phyloP scores from a whole-genome alignment of 1,284 basidiomycete genomes.

The Apiotrichum domesticum region DNA sequence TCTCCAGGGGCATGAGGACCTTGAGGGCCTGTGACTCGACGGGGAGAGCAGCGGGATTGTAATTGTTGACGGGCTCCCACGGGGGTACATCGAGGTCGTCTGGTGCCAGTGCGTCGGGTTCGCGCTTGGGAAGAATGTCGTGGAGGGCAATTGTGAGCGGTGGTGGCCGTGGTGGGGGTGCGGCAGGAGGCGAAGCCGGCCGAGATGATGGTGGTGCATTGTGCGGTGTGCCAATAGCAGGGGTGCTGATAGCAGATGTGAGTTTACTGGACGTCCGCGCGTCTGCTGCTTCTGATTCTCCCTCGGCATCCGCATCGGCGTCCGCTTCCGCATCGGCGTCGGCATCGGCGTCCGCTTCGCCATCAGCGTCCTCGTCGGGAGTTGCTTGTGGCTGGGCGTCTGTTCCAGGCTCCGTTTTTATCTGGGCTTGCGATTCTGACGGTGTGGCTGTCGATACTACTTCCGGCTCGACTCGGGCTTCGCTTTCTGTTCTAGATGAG shows the following conservation, averaged over 20 bases:
- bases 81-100: slow-evolving; percentile 19
- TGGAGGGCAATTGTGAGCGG: slow-evolving; percentile 6
- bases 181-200: not conserved
- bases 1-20: slow-evolving; percentile 35
- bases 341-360: not conserved
- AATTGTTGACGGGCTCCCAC: slow-evolving; percentile 38
- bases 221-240: slow-evolving; percentile 4
- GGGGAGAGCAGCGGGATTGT: slow-evolving; percentile 25
- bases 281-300: not conserved
- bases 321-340: not conserved
- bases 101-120: slow-evolving; percentile 3
- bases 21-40: slow-evolving; percentile 14
- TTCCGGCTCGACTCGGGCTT: too few species aligned
- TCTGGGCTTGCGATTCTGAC: too few species aligned
- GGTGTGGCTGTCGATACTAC: too few species aligned
- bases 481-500: too few species aligned
- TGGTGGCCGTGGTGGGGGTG: not conserved
- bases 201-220: not conserved
- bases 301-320: not conserved
- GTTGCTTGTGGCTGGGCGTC: too few species aligned
- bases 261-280: not conserved
- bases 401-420: too few species aligned
- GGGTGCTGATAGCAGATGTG: slow-evolving; percentile 5
- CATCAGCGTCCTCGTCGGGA: not conserved
- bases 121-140: slow-evolving; percentile 9